Base-by-base conservation (phyloP, 2,329 filamentous ascomycete species). In the Plenodomus biglobosus region DNA sequence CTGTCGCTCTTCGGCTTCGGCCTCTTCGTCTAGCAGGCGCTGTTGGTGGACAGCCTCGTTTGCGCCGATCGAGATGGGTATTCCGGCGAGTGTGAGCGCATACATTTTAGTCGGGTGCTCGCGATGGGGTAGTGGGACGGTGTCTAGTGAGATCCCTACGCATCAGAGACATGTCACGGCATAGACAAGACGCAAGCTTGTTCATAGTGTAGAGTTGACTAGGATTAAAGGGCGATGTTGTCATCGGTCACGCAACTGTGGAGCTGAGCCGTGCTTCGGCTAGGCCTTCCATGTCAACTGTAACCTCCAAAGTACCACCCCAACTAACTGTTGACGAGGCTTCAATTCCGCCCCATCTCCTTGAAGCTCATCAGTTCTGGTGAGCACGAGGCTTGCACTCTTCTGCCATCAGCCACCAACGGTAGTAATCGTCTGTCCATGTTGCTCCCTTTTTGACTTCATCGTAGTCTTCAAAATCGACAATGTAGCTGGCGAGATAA, bases 1-100 rank as follows among this genome's bases (percentile, higher is more conserved):
- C 66, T 77, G 76, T 16, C 76, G 77, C 18, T 73, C 71, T 43
- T 76, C 71, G 22, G 75, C 73, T 37, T 75, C 72, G 21, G 75
- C 74, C 62, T 78, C 76, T 50, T 74, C 74, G 51, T 78, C 76
- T 27, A 75, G 68, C 27, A 77, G 69, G 46, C 74, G 69, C 48
- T 78, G 76, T 50, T 79, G 73, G 20, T 72, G 70, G 15, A 80
- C 75, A 41, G 76, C 78, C 70, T 80, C 75, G 34, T 74, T 75
- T 20, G 79, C 74, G 58, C 77, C 78, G 10, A 78, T 74, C 8
- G 73, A 71, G 36, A 75, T 75, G 17, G 76, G 75, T 35, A 80
- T 73, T 17, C 70, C 76, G 32, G 72, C 71, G 43, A 77, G 52
- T 11, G 64, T 61, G 2, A 71, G 53, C 10, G 69, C 47, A 37